Base-by-base conservation (phyloP, 768 basidiomycete species). In the Xerocomellus amylosporus region DNA sequence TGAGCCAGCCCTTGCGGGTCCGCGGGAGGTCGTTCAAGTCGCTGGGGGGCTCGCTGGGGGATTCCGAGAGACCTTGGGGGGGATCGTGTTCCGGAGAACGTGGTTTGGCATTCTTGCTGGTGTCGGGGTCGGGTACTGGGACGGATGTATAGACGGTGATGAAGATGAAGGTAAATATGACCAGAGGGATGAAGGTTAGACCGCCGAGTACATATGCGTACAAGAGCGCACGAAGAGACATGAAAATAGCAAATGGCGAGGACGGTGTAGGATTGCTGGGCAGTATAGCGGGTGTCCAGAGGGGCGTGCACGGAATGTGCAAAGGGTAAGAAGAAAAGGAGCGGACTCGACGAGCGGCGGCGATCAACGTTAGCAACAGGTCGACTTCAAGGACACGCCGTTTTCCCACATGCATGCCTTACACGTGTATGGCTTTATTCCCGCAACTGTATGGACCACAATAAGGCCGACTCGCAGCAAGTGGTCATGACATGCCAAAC, bases 141-240 rank as follows among this genome's bases (percentile, higher is more conserved):
- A 88, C 80, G 37, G 92, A 88, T n/a, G 90, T 90, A 77, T 94
- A 93, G 57, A 88, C 70, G 56, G 86, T 76, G 67, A 79, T 79
- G 67, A 80, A 82, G 61, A 93, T 58, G 61, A 80, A 55, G 22
- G 70, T 73, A 58, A 80, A 73, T 63, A 92, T 59, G 60, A 89
- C 66, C 43, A 97, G 79, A 19, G 95, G 95, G 52, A 97, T 75
- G 71, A 96, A 89, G 3, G 95, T 96, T 58, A 97, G 56, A 41
- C 93, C 95, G 50, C 95, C 95, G 41, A 97, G 76, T 55, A 97
- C 73, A 71, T 97, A 97, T 33, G 88, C 88, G 66, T 95, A 86
- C 58, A 92, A 61, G 47, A 93, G 71, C 3, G 87, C 81, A 65
- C 79, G 85, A 61, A 90, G 66, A 53, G 79, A 80, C 89, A 91